Evolutionary conservation across 139 green algal species (phyloP).

Genomic region (Micractinium sp.): DNA sequence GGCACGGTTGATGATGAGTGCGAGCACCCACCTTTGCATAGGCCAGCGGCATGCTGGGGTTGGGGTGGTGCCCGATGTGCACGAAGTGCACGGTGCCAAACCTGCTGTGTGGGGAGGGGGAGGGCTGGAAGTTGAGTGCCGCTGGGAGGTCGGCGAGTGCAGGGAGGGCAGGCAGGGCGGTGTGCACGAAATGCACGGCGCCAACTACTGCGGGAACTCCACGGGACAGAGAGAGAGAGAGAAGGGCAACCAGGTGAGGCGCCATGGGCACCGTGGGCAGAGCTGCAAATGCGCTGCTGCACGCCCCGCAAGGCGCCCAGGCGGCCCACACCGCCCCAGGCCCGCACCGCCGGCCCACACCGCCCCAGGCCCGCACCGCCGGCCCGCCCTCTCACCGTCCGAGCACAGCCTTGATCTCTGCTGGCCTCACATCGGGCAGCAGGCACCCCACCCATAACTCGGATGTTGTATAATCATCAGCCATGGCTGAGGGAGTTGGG

Average conservation of each 20-base stretch:
- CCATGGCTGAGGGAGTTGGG: not conserved
- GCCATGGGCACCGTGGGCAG: no score
- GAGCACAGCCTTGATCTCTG: not conserved
- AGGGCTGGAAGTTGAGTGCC: no score
- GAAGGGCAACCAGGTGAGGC: not conserved
- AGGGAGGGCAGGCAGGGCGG: not conserved
- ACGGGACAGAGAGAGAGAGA: not conserved
- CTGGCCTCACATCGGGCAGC: not conserved
- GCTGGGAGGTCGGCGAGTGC: not conserved
- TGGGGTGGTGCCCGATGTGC: constrained; percentile 8
- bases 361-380: no score
- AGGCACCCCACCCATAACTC: constrained; percentile 5
- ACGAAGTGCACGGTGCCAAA: constrained; percentile 12
- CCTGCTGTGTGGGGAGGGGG: not conserved
- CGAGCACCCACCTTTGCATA: not conserved
- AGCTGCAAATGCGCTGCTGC: no score
- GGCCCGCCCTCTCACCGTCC: not conserved
- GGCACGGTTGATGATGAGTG: no score
- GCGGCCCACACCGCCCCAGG: not conserved
- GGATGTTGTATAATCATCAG: not conserved
- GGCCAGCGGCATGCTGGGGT: not conserved
- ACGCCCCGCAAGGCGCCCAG: no score
- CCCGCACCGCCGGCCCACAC: not conserved
- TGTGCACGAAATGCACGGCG: not conserved
- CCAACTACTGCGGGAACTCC: not conserved